phyloP scores from a whole-genome alignment of 1,284 basidiomycete genomes.

The Cryptococcus sp. region DNA sequence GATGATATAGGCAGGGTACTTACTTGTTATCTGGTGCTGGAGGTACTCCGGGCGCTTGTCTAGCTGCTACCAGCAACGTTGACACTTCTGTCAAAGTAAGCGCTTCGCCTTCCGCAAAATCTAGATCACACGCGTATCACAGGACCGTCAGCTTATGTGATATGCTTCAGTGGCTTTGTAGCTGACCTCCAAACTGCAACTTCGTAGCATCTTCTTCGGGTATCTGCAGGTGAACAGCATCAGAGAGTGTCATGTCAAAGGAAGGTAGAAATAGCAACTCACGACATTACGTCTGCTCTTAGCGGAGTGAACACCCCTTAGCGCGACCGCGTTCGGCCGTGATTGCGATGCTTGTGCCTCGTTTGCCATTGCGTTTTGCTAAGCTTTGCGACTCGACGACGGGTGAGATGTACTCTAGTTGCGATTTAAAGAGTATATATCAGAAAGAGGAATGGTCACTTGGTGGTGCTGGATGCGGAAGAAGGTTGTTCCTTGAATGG shows the following conservation, averaged over 20 bases:
- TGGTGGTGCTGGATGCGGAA: too few relatives aligned
- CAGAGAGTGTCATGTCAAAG: too few relatives aligned
- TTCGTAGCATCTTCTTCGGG: slow-evolving; percentile 51
- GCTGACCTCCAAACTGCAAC: slow-evolving; percentile 49
- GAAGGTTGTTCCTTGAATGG: too few relatives aligned
- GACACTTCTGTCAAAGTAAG: slow-evolving; percentile 46
- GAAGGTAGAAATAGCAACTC: slow-evolving; percentile 8
- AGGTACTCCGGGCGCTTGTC: slow-evolving; percentile 35
- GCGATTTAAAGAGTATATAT: too few relatives aligned
- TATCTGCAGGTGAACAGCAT: slow-evolving; percentile 16
- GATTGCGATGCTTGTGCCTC: slow-evolving; percentile 13
- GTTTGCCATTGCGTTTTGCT: slow-evolving; percentile 25
- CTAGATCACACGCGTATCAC: slow-evolving; percentile 17
- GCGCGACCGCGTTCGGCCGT: slow-evolving; percentile 7
- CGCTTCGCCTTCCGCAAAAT: slow-evolving; percentile 46
- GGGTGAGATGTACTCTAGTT: too few relatives aligned
- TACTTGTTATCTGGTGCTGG: slow-evolving; percentile 50
- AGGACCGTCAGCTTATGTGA: not conserved
- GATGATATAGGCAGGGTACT: slow-evolving; percentile 4
- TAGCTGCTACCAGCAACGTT: slow-evolving; percentile 31
- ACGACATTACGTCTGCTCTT: slow-evolving; percentile 12
- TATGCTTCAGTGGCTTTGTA: not conserved
- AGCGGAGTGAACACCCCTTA: slow-evolving; percentile 2
- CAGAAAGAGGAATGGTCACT: too few relatives aligned
- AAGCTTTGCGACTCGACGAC: too few relatives aligned